Evolutionary conservation across 208 protist genomes (phyloP).

Genomic region (Wallacemonas collosoma): DNA sequence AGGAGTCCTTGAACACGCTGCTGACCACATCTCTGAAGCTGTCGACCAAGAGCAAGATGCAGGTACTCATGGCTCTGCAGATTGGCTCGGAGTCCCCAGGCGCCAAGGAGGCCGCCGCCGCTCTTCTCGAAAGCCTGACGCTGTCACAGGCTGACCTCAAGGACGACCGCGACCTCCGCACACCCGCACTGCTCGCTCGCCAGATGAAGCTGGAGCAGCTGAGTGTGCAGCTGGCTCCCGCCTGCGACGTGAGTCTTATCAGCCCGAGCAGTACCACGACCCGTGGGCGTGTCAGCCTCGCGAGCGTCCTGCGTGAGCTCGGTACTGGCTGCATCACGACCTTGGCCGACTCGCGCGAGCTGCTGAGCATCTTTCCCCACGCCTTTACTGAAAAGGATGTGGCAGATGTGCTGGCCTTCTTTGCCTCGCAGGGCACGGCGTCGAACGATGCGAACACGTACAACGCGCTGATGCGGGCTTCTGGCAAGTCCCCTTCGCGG

Average conservation of each 20-base stretch:
- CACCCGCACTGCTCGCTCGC: constrained; percentile 57
- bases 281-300: constrained; percentile 62
- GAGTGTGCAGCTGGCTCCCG: constrained; percentile 49
- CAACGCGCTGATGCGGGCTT: constrained; percentile 67
- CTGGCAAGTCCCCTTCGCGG: constrained; percentile 55
- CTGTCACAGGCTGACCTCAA: constrained; percentile 44
- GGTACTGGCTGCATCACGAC: constrained; percentile 87
- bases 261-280: constrained; percentile 27
- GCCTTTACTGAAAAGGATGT: constrained; percentile 77
- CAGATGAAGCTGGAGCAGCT: constrained; percentile 55
- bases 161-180: constrained; percentile 61
- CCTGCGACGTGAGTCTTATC: constrained; percentile 32
- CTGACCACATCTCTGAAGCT: constrained; percentile 73
- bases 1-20: constrained; percentile 48
- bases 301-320: constrained; percentile 79
- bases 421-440: constrained; percentile 73
- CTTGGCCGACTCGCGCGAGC: constrained; percentile 70
- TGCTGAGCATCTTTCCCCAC: constrained; percentile 81
- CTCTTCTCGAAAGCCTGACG: constrained; percentile 60
- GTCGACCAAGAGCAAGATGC: constrained; percentile 65
- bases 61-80: constrained; percentile 71
- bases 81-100: constrained; percentile 40
- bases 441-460: constrained; percentile 77
- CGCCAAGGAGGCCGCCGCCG: constrained; percentile 61
- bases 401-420: constrained; percentile 85